Conservation (phyloP, 306 rosid species). For the Chamaecrista fasciculata region DNA sequence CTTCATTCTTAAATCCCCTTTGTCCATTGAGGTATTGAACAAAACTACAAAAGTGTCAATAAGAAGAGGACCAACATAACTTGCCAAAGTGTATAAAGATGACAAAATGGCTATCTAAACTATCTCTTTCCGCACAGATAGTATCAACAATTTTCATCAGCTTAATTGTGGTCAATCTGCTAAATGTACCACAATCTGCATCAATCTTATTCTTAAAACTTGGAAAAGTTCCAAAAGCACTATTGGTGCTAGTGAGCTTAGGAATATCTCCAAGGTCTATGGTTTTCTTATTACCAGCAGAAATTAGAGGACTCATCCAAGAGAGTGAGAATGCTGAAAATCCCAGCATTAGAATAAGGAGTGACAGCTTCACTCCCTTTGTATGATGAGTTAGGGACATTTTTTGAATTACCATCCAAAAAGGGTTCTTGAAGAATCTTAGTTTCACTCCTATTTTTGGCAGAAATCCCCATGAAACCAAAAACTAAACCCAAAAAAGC, state of each 20-base stretch:
- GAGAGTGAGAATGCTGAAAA: slow-evolving; percentile 28
- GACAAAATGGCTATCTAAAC: neutral
- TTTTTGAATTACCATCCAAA: neutral
- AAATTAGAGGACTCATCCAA: slow-evolving; percentile 19
- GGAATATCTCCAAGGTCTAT: slow-evolving; percentile 28
- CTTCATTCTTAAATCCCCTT: neutral
- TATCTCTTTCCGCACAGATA: neutral
- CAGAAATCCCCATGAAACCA: slow-evolving; percentile 1
- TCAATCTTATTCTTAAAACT: neutral
- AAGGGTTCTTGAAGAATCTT: slow-evolving; percentile 10
- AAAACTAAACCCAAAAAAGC: neutral
- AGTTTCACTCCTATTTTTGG: neutral
- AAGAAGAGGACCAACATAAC: slow-evolving; percentile 28
- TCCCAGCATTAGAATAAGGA: slow-evolving; percentile 19
- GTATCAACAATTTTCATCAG: slow-evolving; percentile 1
- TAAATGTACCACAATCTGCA: slow-evolving; percentile 5
- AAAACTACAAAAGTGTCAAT: slow-evolving; percentile 13
- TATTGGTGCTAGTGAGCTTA: neutral
- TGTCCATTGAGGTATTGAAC: slow-evolving; percentile 25
- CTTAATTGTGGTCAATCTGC: neutral
- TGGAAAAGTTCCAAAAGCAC: neutral
- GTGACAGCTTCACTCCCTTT: slow-evolving; percentile 18
- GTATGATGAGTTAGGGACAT: neutral
- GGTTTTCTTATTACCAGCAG: slow-evolving; percentile 12
- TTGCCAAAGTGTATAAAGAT: neutral